Evolutionary conservation across 352 stramenopile species (phyloP).

Genomic region (Phytophthora vignae): DNA sequence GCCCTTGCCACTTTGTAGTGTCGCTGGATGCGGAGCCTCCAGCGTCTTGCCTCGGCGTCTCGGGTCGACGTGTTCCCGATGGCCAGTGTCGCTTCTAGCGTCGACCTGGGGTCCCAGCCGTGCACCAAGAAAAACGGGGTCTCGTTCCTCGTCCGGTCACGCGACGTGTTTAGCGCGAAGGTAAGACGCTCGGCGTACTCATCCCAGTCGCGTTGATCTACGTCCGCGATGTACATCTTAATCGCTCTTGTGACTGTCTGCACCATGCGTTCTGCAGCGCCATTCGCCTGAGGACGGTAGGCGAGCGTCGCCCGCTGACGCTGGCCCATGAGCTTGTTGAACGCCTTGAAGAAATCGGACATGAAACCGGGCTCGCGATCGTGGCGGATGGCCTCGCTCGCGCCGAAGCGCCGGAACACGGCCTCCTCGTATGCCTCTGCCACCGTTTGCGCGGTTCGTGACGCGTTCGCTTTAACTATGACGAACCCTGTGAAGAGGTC

Average conservation of each 20-base stretch:
- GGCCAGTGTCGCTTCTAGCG: not conserved
- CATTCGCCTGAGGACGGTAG: conserved; percentile 11
- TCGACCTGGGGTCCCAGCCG: not conserved
- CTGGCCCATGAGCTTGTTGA: no score
- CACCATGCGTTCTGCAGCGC: conserved; percentile 13
- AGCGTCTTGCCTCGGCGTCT: not conserved
- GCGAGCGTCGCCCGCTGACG: no score
- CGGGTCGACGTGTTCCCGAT: not conserved
- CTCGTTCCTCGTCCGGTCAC: conserved; percentile 8
- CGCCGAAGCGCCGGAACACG: no score
- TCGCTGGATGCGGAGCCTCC: not conserved
- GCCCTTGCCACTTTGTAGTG: not conserved
- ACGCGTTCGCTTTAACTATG: no score
- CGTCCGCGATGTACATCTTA: conserved; percentile 21
- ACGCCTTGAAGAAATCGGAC: no score
- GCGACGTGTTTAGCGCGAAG: conserved; percentile 13
- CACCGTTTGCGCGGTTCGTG: no score
- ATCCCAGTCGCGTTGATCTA: conserved; percentile 13
- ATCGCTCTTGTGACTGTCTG: conserved; percentile 9
- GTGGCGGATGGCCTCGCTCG: no score
- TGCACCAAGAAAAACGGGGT: not conserved
- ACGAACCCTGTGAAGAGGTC: no score
- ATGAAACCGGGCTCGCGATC: no score
- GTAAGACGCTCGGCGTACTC: conserved; percentile 20
- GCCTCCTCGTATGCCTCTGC: no score